A percentile compares a stretch with the other conserved stretches of the same genome.
Evolutionary conservation across 2,329 filamentous ascomycete genomes (phyloP).

Genomic region (Colletotrichum cuscutae): DNA sequence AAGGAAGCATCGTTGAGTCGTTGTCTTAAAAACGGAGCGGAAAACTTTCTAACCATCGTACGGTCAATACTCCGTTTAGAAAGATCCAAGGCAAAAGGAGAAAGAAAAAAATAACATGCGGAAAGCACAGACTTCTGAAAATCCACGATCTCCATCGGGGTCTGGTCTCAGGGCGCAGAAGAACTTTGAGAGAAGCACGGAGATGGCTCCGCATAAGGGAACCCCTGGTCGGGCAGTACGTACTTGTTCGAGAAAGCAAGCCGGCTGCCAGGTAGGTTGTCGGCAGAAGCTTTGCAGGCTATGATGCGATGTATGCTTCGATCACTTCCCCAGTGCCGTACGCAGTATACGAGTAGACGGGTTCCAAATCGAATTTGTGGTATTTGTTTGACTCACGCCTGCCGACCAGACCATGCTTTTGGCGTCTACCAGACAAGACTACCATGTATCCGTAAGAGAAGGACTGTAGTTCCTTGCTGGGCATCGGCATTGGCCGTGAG

Average conservation of each 20-base stretch:
- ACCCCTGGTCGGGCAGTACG: slow-evolving; percentile 5
- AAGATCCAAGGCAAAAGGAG: background rate
- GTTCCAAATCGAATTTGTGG: background rate
- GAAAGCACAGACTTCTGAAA: slow-evolving; percentile 16
- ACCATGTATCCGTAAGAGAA: background rate
- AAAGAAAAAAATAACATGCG: background rate
- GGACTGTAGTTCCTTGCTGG: background rate
- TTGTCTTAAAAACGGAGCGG: background rate
- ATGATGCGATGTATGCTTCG: slow-evolving; percentile 7
- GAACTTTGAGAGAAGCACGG: slow-evolving; percentile 20
- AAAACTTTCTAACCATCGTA: background rate
- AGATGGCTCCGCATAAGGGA: slow-evolving; percentile 20
- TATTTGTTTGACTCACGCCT: background rate
- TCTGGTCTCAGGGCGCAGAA: slow-evolving; percentile 15
- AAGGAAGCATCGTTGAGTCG: background rate
- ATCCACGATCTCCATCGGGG: slow-evolving; percentile 23
- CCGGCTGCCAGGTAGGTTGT: background rate
- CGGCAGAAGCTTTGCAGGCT: background rate
- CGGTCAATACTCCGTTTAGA: background rate
- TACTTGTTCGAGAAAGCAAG: slow-evolving; percentile 1
- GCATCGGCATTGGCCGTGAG: background rate
- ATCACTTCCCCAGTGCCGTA: background rate
- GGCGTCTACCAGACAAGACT: background rate
- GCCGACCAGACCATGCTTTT: background rate
- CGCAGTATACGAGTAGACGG: background rate